A percentile compares a stretch with the other conserved stretches of the same genome.
Conservation (phyloP, 108 stramenopile species). For the Skeletonema marinoi region DNA sequence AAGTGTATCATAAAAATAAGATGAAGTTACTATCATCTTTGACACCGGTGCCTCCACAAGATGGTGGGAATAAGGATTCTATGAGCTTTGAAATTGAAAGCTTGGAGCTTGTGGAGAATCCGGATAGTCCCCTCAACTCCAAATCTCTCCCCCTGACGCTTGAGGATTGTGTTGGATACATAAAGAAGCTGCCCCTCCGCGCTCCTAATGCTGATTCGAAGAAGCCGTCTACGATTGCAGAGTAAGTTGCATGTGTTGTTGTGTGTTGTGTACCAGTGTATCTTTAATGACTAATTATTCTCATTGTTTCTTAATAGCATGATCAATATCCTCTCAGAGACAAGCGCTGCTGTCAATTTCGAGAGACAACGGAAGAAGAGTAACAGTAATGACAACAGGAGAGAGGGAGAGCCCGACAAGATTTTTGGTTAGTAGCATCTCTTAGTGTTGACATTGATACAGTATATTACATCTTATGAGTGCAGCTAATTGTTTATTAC, state of each 20-base stretch:
- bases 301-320: neutral
- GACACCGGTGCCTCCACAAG: neutral
- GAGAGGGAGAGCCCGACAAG: neutral
- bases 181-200: constrained; percentile 15
- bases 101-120: constrained; percentile 13
- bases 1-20: no score
- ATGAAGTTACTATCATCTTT: neutral
- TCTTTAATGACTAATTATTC: neutral
- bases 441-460: no score
- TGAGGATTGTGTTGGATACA: constrained; percentile 31
- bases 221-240: constrained; percentile 24
- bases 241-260: neutral
- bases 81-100: neutral
- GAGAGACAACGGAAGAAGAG: neutral
- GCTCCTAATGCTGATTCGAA: constrained; percentile 30
- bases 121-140: constrained; percentile 9
- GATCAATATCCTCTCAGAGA: constrained; percentile 20
- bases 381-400: neutral
- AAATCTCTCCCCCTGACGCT: constrained; percentile 26
- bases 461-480: no score
- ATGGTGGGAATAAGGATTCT: neutral
- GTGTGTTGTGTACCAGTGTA: neutral
- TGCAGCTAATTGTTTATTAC: no score
- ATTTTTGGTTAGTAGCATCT: no score
- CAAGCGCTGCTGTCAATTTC: neutral